Conservation (phyloP, 805 yeast genomes). For the Deakozyma indianensis region DNA sequence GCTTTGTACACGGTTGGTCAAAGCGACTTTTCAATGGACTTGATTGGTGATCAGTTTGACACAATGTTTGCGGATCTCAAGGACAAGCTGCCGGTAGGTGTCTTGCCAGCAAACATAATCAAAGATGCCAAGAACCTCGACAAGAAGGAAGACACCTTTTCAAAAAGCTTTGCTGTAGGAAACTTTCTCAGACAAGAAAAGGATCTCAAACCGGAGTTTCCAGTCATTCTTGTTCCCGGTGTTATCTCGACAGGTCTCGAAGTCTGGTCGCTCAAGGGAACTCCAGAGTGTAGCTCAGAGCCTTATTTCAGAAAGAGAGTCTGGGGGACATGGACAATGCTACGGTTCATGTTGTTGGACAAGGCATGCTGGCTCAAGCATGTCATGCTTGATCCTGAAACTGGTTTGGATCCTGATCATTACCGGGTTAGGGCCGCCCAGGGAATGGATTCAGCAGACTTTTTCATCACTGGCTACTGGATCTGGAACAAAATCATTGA, state of each 20-base stretch:
- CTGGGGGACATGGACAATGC: conserved; percentile 97
- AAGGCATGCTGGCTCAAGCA: conserved; percentile 91
- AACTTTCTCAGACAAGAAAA: conserved; percentile 37
- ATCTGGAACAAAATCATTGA: conserved; percentile 95
- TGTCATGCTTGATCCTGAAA: conserved; percentile 73
- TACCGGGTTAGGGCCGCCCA: conserved; percentile 78
- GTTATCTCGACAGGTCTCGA: conserved; percentile 92
- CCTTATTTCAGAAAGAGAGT: conserved; percentile 79
- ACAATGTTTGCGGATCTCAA: conserved; percentile 42
- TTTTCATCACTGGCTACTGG: conserved; percentile 96
- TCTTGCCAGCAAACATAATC: conserved; percentile 52
- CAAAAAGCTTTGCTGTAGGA: conserved; percentile 86
- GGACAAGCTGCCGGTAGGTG: conserved; percentile 33
- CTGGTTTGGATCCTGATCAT: conserved; percentile 86
- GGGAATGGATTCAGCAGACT: conserved; percentile 95
- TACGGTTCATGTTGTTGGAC: conserved; percentile 80
- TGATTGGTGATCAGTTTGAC: conserved; percentile 39
- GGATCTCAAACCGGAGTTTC: conserved; percentile 44
- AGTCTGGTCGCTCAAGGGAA: conserved; percentile 74
- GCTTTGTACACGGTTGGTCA: conserved; percentile 47
- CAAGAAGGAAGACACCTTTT: conserved; percentile 25
- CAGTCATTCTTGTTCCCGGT: conserved; percentile 91
- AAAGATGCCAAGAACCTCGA: conserved; percentile 45
- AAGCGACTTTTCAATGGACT: conserved; percentile 32
- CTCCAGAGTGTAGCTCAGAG: conserved; percentile 67